phyloP scores from a whole-genome alignment of 306 rosid genomes.

The Neltuma alba region DNA sequence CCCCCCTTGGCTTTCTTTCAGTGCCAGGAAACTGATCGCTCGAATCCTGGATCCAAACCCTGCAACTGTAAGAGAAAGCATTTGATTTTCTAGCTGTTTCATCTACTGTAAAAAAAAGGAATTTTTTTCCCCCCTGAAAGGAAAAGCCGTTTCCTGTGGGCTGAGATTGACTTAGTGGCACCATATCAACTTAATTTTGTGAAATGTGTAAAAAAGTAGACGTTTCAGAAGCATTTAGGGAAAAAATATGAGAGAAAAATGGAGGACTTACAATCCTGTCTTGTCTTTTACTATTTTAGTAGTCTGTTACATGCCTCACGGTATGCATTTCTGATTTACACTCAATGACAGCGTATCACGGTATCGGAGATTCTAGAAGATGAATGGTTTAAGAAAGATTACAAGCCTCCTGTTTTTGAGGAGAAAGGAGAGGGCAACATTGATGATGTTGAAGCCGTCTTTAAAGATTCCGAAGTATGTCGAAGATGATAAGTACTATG shows the following conservation, averaged over 20 bases:
- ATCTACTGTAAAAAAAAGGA: constrained; percentile 17
- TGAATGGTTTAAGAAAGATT: constrained; percentile 93
- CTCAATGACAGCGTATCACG: constrained; percentile 79
- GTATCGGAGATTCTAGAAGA: constrained; percentile 77
- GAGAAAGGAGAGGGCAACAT: constrained; percentile 78
- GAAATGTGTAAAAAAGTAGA: not conserved
- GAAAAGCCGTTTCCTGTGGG: constrained; percentile 7
- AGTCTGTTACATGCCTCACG: not conserved
- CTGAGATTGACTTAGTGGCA: not conserved
- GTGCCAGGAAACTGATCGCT: constrained; percentile 87
- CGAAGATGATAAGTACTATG: constrained; percentile 24
- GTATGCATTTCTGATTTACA: constrained; percentile 30
- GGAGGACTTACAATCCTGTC: not conserved
- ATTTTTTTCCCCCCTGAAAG: not conserved
- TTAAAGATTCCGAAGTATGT: constrained; percentile 91
- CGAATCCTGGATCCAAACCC: constrained; percentile 95
- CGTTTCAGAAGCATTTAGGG: constrained; percentile 12
- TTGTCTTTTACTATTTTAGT: not conserved
- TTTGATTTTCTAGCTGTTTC: constrained; percentile 12
- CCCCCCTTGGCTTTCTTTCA: constrained; percentile 96
- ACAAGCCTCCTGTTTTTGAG: constrained; percentile 77
- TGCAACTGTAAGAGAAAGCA: constrained; percentile 65
- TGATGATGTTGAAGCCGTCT: constrained; percentile 97
- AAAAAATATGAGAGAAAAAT: not conserved
- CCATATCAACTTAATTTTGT: constrained; percentile 22